Evolutionary conservation across 2,329 filamentous ascomycete species (phyloP).

Genomic region (Cryphonectria naterciae): DNA sequence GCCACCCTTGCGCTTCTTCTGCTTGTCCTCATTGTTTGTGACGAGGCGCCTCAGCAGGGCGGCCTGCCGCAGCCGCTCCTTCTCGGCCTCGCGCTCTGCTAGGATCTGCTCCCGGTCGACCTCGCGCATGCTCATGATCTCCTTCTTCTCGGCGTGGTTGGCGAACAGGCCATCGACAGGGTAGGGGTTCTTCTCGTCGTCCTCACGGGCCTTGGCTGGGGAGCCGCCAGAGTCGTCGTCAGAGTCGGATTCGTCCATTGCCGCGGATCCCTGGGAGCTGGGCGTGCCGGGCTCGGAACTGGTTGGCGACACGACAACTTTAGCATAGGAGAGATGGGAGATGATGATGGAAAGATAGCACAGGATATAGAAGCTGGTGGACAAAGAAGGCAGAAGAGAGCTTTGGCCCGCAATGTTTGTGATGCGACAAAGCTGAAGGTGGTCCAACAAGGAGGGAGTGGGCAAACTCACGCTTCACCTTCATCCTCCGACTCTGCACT

Average conservation of each 20-base stretch:
- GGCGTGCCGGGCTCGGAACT: constrained; percentile 47
- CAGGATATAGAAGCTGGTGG: neutral
- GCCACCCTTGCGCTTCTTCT: constrained; percentile 78
- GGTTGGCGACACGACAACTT: constrained; percentile 19
- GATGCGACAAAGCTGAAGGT: constrained; percentile 15
- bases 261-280: constrained; percentile 77
- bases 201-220: constrained; percentile 46
- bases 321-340: constrained; percentile 16
- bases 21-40: constrained; percentile 63
- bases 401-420: neutral
- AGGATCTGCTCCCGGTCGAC: constrained; percentile 89
- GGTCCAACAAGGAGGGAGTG: constrained; percentile 19
- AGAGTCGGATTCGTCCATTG: constrained; percentile 91
- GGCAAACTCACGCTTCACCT: constrained; percentile 75
- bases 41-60: constrained; percentile 79
- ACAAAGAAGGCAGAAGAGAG: neutral
- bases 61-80: constrained; percentile 82
- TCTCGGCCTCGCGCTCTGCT: constrained; percentile 76
- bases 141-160: constrained; percentile 71
- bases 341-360: too few species aligned
- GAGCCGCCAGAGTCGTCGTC: constrained; percentile 61
- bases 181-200: constrained; percentile 69
- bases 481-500: constrained; percentile 72
- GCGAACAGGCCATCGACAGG: constrained; percentile 87
- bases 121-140: constrained; percentile 86